Conservation (phyloP, 306 rosid species). For the Prunus armeniaca region DNA sequence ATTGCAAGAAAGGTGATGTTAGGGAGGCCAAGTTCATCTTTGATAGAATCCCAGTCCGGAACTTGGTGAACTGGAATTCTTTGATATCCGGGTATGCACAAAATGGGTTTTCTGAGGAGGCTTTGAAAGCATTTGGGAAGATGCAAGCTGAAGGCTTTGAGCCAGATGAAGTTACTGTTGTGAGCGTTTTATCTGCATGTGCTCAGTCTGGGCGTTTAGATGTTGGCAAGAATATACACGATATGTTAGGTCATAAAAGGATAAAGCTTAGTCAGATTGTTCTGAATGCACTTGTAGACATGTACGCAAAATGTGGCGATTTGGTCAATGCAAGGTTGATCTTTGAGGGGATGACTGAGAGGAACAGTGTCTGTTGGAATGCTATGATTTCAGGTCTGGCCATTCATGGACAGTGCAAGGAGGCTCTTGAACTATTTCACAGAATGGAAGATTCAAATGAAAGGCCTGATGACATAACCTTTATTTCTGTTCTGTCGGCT, state of each 20-base stretch:
- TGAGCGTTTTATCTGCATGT: constrained; percentile 65
- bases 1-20: constrained; percentile 54
- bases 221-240: constrained; percentile 52
- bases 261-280: constrained; percentile 45
- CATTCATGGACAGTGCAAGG: constrained; percentile 51
- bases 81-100: constrained; percentile 70
- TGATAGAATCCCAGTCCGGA: constrained; percentile 33
- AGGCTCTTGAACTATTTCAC: constrained; percentile 51
- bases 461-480: constrained; percentile 59
- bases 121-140: constrained; percentile 41
- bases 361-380: constrained; percentile 61
- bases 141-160: constrained; percentile 53
- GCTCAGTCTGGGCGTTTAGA: constrained; percentile 55
- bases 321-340: constrained; percentile 47
- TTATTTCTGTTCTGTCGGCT: constrained; percentile 55
- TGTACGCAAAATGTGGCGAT: constrained; percentile 81
- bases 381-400: constrained; percentile 68
- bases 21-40: constrained; percentile 48
- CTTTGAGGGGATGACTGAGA: constrained; percentile 48
- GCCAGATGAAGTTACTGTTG: constrained; percentile 54
- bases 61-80: constrained; percentile 72
- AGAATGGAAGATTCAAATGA: constrained; percentile 47
- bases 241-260: constrained; percentile 33
- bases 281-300: constrained; percentile 60
- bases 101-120: constrained; percentile 58